These are phyloP conservation scores for Tylopilus intermedius DNA, from an alignment of 768 basidiomycete species.

Conservation along the genomic window DNA sequence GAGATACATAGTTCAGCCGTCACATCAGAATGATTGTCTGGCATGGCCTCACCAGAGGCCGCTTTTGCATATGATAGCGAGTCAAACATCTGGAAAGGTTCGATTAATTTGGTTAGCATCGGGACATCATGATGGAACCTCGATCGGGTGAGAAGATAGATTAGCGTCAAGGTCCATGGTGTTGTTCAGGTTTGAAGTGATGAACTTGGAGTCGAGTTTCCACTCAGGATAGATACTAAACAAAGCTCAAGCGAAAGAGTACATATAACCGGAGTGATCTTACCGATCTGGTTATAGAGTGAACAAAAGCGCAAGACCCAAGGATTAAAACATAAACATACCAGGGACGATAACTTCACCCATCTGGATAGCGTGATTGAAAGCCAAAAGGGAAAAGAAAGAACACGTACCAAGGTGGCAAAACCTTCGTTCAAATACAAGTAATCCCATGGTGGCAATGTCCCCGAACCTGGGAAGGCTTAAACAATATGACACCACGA, in stretches of 20 bases:
- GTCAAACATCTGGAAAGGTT: conserved; percentile 69
- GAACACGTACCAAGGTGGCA: conserved; percentile 63
- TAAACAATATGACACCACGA: not conserved
- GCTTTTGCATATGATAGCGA: conserved; percentile 83
- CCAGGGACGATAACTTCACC: conserved; percentile 83
- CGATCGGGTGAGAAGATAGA: conserved; percentile 86
- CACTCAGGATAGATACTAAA: conserved; percentile 76
- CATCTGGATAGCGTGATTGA: conserved; percentile 44
- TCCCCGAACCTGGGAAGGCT: conserved; percentile 68
- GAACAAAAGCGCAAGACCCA: conserved; percentile 1
- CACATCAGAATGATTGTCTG: not conserved
- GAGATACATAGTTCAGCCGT: not conserved
- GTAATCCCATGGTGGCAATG: conserved; percentile 88
- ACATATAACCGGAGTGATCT: conserved; percentile 12
- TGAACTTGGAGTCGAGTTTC: conserved; percentile 78
- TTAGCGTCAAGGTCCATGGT: conserved; percentile 83
- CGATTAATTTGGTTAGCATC: conserved; percentile 80
- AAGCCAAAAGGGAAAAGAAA: not conserved
- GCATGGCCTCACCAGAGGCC: conserved; percentile 51
- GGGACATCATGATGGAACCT: conserved; percentile 66
- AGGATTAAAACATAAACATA: conserved; percentile 37
- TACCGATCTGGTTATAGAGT: conserved; percentile 47
- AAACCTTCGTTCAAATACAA: conserved; percentile 87
- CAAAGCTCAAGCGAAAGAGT: conserved; percentile 1
- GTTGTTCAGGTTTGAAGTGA: conserved; percentile 67